Percentiles rank a stretch among this genome's conserved stretches.
Evolutionary conservation across 768 basidiomycete genomes (phyloP).

Genomic region (Lactifluus pinguis): DNA sequence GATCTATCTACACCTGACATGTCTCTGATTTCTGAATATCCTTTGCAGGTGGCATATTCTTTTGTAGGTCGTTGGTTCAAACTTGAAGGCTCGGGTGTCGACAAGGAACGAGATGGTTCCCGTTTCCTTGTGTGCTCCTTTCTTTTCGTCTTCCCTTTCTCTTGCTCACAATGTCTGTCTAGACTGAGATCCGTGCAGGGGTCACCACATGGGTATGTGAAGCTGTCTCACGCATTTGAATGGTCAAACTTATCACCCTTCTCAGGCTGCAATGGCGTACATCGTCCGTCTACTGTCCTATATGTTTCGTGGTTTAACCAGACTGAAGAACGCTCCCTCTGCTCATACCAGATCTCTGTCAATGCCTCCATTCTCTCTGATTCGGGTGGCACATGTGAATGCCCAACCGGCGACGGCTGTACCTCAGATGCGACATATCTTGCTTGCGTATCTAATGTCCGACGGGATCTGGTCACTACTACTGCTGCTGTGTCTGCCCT

Average conservation of each 20-base stretch:
- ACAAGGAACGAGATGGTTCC: conserved; percentile 27
- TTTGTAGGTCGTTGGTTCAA: conserved; percentile 28
- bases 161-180: not conserved
- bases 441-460: conserved; percentile 48
- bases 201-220: conserved; percentile 68
- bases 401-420: conserved; percentile 51
- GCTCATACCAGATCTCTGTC: conserved; percentile 57
- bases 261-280: conserved; percentile 74
- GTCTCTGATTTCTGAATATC: not conserved
- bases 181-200: conserved; percentile 76
- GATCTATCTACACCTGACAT: not conserved
- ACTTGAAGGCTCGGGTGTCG: conserved; percentile 29
- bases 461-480: conserved; percentile 71
- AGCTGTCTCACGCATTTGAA: not conserved
- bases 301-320: not conserved
- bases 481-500: conserved; percentile 73
- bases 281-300: conserved; percentile 36
- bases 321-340: not conserved
- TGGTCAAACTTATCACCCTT: conserved; percentile 7
- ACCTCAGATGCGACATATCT: conserved; percentile 42
- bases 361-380: conserved; percentile 73
- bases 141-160: not conserved
- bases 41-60: conserved; percentile 25
- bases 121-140: conserved; percentile 25
- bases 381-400: conserved; percentile 76